A percentile compares a stretch with the other conserved stretches of the same genome.
These are phyloP conservation scores for Aspergillus arachidicola DNA, from an alignment of 2,329 filamentous ascomycete genomes.

Conservation along the genomic window DNA sequence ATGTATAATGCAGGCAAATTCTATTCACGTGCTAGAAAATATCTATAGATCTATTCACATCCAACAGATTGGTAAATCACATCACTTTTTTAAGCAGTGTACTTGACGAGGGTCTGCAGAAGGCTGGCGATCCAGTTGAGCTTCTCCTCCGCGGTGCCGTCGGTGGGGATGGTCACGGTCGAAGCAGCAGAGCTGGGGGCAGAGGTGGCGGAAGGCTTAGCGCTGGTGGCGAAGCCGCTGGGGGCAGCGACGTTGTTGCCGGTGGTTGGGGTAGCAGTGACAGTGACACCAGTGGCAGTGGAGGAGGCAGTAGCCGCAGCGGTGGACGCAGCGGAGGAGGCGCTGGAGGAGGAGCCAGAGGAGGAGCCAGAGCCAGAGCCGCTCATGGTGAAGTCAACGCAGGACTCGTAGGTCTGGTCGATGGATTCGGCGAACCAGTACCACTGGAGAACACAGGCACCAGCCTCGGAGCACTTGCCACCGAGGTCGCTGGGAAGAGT, in stretches of 20 bases:
- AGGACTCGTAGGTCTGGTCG: conserved; percentile 41
- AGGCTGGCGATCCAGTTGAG: conserved; percentile 19
- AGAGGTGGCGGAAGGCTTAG: conserved; percentile 14
- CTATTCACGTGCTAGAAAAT: background rate
- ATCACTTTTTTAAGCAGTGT: background rate
- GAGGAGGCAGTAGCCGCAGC: conserved; percentile 8
- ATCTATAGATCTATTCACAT: too few species aligned
- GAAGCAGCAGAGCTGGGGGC: conserved; percentile 11
- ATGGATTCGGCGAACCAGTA: conserved; percentile 38
- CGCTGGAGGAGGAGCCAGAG: conserved; percentile 17
- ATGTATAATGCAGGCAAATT: conserved; percentile 2
- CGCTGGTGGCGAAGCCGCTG: conserved; percentile 18
- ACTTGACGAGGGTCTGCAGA: conserved; percentile 21
- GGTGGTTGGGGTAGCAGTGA: conserved; percentile 17
- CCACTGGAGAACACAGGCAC: conserved; percentile 39
- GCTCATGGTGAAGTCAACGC: conserved; percentile 35
- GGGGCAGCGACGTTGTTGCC: conserved; percentile 15
- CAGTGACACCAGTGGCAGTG: conserved; percentile 12
- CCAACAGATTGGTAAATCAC: background rate
- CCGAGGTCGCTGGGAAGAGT: conserved; percentile 34
- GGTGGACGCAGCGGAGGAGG: conserved; percentile 11
- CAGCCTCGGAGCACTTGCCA: conserved; percentile 29
- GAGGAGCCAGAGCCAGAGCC: conserved; percentile 23
- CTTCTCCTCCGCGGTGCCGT: conserved; percentile 23
- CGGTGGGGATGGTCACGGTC: conserved; percentile 18